Percentiles rank a stretch among this genome's conserved stretches.
Evolutionary conservation across 2,329 filamentous ascomycete species (phyloP).

Genomic region (Colletotrichum viniferum): DNA sequence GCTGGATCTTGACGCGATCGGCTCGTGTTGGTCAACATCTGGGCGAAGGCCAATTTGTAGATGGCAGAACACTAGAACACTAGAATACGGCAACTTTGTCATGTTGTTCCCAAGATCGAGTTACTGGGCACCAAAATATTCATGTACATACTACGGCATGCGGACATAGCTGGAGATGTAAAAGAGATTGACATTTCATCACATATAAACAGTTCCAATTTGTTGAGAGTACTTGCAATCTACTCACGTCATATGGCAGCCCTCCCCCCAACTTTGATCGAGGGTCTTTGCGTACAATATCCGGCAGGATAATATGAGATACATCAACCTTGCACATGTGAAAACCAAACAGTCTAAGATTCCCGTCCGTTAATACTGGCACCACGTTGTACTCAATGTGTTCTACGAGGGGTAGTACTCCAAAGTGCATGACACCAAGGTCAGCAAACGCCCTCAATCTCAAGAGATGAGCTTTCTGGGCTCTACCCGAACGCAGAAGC

Average conservation of each 20-base stretch:
- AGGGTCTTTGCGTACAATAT: background rate
- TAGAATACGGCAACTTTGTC: background rate
- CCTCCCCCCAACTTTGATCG: background rate
- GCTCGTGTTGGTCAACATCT: background rate
- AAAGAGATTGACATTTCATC: background rate
- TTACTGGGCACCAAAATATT: background rate
- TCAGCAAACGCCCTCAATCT: background rate
- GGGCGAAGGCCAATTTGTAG: background rate
- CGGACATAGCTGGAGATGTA: background rate
- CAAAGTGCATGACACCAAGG: background rate
- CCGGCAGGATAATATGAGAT: background rate
- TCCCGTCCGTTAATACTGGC: accelerated
- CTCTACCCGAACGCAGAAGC: slow-evolving; percentile 36
- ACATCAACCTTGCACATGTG: accelerated
- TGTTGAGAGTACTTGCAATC: background rate
- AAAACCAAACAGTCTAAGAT: background rate
- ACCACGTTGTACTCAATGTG: background rate
- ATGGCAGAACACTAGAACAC: background rate
- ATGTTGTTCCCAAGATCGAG: background rate
- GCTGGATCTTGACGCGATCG: background rate
- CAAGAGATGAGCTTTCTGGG: background rate
- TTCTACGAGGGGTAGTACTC: background rate
- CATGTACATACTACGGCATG: background rate
- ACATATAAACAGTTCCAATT: accelerated
- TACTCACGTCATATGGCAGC: background rate